These are phyloP conservation scores for Wallacemonas sp. DNA, from an alignment of 208 protist genomes.

Conservation along the genomic window DNA sequence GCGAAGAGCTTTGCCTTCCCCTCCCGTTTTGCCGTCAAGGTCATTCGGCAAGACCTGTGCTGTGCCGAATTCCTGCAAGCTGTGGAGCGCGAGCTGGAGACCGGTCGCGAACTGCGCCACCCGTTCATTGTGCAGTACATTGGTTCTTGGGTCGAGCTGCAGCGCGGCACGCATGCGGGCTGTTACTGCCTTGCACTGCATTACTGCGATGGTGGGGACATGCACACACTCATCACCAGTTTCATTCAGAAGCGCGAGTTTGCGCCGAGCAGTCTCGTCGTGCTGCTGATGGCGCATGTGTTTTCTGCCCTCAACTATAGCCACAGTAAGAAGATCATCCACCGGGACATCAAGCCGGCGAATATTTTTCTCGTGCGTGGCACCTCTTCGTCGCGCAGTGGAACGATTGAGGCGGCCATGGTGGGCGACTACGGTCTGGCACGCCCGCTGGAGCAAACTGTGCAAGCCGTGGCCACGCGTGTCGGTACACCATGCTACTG, in stretches of 20 bases:
- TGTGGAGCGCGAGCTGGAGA: slow-evolving; percentile 51
- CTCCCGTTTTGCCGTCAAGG: slow-evolving; percentile 61
- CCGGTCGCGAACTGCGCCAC: slow-evolving; percentile 55
- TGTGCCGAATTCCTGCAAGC: slow-evolving; percentile 22
- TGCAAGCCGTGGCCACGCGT: slow-evolving; percentile 65
- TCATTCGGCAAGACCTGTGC: slow-evolving; percentile 56
- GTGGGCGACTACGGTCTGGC: slow-evolving; percentile 91
- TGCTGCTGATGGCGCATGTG: slow-evolving; percentile 78
- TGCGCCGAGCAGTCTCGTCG: slow-evolving; percentile 45
- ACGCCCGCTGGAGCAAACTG: slow-evolving; percentile 62
- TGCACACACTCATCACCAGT: slow-evolving; percentile 60
- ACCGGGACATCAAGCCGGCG: slow-evolving; percentile 92
- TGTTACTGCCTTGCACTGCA: slow-evolving; percentile 84
- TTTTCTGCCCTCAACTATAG: slow-evolving; percentile 86
- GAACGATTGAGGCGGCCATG: slow-evolving; percentile 33
- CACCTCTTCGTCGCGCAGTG: neutral
- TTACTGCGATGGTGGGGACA: slow-evolving; percentile 81
- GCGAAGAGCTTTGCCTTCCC: slow-evolving; percentile 34
- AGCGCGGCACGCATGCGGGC: slow-evolving; percentile 31
- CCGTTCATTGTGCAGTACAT: slow-evolving; percentile 79
- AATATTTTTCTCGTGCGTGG: slow-evolving; percentile 76
- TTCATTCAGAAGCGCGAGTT: slow-evolving; percentile 12
- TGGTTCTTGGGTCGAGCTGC: slow-evolving; percentile 67
- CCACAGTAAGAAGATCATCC: slow-evolving; percentile 80
- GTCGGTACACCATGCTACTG: slow-evolving; percentile 93